Conservation (phyloP, 345 rosid species). For the Cardamine occulta region DNA sequence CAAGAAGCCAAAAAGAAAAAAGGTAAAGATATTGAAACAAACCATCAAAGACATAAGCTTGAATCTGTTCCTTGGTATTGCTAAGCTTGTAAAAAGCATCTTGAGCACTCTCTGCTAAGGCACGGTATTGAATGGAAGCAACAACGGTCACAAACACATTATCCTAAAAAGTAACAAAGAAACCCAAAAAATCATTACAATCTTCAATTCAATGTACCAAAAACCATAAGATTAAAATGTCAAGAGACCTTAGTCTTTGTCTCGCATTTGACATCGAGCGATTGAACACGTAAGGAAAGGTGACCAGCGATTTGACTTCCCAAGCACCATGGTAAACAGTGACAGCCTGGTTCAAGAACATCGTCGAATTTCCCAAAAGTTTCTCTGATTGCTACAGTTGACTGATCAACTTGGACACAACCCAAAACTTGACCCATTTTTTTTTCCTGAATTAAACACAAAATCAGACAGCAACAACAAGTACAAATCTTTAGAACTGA, state of each 20-base stretch:
- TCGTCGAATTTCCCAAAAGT: slow-evolving; percentile 75
- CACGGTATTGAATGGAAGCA: slow-evolving; percentile 57
- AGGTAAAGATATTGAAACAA: slow-evolving; percentile 11
- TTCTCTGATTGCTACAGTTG: slow-evolving; percentile 71
- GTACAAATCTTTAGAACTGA: not conserved
- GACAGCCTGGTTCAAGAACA: slow-evolving; percentile 82
- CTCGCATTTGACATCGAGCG: slow-evolving; percentile 86
- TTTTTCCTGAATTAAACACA: slow-evolving; percentile 1
- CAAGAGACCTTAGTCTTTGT: slow-evolving; percentile 79
- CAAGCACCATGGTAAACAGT: slow-evolving; percentile 80
- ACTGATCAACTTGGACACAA: slow-evolving; percentile 77
- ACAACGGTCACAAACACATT: slow-evolving; percentile 61
- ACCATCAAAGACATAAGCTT: slow-evolving; percentile 61
- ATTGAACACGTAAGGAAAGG: slow-evolving; percentile 74
- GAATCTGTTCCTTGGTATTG: slow-evolving; percentile 55
- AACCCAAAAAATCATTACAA: slow-evolving; percentile 4
- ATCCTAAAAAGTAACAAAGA: slow-evolving; percentile 42
- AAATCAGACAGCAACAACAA: slow-evolving; percentile 12
- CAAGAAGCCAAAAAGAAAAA: not conserved
- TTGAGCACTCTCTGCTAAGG: slow-evolving; percentile 49
- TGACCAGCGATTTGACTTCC: slow-evolving; percentile 76
- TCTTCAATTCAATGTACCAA: not conserved
- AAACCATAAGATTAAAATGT: not conserved
- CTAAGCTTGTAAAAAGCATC: slow-evolving; percentile 58
- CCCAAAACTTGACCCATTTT: slow-evolving; percentile 55